Evolutionary conservation across 2,329 filamentous ascomycete species (phyloP).

Genomic region (Aureobasidium sp.): DNA sequence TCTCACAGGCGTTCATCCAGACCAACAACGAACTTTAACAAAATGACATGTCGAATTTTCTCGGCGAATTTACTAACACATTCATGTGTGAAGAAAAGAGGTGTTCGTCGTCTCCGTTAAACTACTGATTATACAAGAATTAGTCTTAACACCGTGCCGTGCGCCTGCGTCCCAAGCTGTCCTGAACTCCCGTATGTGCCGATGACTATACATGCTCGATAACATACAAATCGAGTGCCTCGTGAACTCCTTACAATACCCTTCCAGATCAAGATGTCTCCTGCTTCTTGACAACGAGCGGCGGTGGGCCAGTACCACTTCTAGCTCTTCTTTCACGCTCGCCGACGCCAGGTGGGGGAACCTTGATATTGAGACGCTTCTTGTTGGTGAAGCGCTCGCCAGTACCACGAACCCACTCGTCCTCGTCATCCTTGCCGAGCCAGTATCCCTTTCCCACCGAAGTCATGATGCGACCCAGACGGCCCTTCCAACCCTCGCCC

Average conservation of each 20-base stretch:
- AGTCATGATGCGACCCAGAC: constrained; percentile 71
- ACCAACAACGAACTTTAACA: background rate
- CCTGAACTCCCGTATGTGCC: constrained; percentile 2
- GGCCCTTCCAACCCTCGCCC: constrained; percentile 73
- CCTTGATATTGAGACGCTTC: constrained; percentile 34
- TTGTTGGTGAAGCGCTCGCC: constrained; percentile 45
- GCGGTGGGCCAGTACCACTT: constrained; percentile 49
- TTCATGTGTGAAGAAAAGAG: background rate
- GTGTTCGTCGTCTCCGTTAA: background rate
- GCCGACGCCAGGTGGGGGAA: constrained; percentile 36
- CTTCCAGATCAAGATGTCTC: background rate
- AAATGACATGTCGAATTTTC: background rate
- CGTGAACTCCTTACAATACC: background rate
- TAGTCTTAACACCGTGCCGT: background rate
- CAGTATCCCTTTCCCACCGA: constrained; percentile 68
- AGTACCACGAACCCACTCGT: constrained; percentile 58
- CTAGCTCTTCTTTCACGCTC: constrained; percentile 54
- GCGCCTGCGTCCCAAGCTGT: background rate
- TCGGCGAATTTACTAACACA: background rate
- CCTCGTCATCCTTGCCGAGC: constrained; percentile 57
- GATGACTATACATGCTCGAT: background rate
- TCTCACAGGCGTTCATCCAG: background rate
- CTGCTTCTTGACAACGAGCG: constrained; percentile 20
- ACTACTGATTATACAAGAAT: background rate
- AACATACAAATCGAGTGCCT: background rate